Base-by-base conservation (phyloP, 2,329 filamentous ascomycete genomes). In the Penicillium sp. region DNA sequence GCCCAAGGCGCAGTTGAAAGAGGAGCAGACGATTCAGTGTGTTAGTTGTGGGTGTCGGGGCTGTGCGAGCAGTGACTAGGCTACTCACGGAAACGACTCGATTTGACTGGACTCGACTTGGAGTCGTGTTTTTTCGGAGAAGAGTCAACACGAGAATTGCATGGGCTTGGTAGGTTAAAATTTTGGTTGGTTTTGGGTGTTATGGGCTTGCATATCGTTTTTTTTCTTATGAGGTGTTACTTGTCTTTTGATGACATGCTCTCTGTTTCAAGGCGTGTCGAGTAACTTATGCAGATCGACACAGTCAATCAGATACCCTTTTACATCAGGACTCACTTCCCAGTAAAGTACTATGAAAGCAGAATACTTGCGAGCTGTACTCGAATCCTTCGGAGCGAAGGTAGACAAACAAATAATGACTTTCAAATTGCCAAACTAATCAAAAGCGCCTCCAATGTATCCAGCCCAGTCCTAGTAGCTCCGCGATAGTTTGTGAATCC, bases 21-120 rank as follows among this genome's bases (percentile, higher is more conserved):
- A 96, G 71, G 88, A 92, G 43, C 90, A 95, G 74, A 90, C 91
- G 39, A 88, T 98, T 35, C 90, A 98, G 76, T 99, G 95, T 73
- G 92, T 98, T 54, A 96, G 86, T 78, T 99, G 95, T 76, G 95
- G 95, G 8, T 99, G 95, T 76, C 84, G 91, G 71, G 94, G 94
- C 0, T 98, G 94, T 76, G 86, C 91, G 15, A 96, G 92, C 49
- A 90, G 87, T 71, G 93, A 96, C 75, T 96, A 72, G 67, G 37
- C 20, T 22, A 6, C 12, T 17, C 17, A n/a, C 37, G 20, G 10
- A 6, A 3, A 34, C 28, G 47, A 49, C 6, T 49, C 25, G 28
- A 25, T 2, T 35, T 28, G 4, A 8, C 11, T 28, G 11, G 22
- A 10, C 11, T 28, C 12, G 22, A 10, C 5, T 48, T 22, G 25